Base-by-base conservation (phyloP, 768 basidiomycete species). In the Tremella fuciformis region DNA sequence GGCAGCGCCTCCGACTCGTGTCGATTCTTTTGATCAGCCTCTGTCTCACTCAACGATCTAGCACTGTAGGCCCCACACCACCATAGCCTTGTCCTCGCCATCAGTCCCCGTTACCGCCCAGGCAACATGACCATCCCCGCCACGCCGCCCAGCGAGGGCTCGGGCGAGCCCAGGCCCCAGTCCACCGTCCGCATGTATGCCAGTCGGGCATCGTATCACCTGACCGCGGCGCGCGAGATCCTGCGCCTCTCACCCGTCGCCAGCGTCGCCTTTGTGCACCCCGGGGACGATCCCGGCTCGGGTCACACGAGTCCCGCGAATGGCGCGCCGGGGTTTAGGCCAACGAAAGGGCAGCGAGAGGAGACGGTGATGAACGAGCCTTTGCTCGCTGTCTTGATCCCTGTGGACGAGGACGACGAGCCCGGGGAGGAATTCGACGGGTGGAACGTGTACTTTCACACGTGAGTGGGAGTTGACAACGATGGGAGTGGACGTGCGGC, bases 301-400 rank as follows among this genome's bases (percentile, higher is more conserved):
- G 37, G 37, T 22, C 25, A 37, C 13, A 34, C 18, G 29, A 34
- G 29, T 11, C 29, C 29, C 6, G 29, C 11, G 6, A 34, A 34
- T 11, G 29, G 29, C 29, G 29, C 29, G 29, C 29, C 29, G 29
- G 29, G 29, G 29, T 34, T 34, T 11, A 34, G 29, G 29, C 29
- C 29, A 11, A 34, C 29, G 6, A 34, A 34, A 34, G 29, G 29
- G 29, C 34, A 48, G 13, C 50, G 56, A 42, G 47, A 34, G 19
- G 38, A 50, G 47, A 63, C 62, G 13, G 21, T 63, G 24, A 63
- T 63, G 62, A 63, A 63, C 44, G n/a, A 58, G 22, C 62, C 62
- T 19, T 24, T 63, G 41, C 50, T 63, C 39, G 25, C 48, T 16
- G 41, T 55, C 9, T 18, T 50, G n/a, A 21, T 53, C 6, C 50